A percentile compares a stretch with the other conserved stretches of the same genome.
These are phyloP conservation scores for Microcyclosporella mali DNA, from an alignment of 2,329 filamentous ascomycete species.

Conservation along the genomic window DNA sequence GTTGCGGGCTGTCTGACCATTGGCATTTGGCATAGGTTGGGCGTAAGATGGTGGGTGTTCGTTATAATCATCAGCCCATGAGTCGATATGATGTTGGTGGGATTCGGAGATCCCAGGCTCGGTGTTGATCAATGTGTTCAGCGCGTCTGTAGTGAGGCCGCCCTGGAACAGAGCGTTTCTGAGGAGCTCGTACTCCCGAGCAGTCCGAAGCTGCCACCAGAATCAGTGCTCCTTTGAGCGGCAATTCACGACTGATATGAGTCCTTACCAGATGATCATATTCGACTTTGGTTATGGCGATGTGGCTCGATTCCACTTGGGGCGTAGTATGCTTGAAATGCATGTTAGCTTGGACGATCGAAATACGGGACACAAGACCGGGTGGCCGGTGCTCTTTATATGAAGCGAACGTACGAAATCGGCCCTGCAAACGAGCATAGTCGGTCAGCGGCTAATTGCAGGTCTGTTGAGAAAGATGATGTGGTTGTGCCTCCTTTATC, in stretches of 20 bases:
- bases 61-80: slow-evolving; percentile 21
- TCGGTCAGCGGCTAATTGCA: slow-evolving; percentile 14
- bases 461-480: too few relatives aligned
- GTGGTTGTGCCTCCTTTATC: neutral
- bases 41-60: slow-evolving; percentile 6
- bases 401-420: slow-evolving; percentile 22
- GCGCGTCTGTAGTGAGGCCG: slow-evolving; percentile 45
- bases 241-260: too few relatives aligned
- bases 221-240: neutral
- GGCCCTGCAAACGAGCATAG: slow-evolving; percentile 19
- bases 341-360: slow-evolving; percentile 13
- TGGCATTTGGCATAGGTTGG: neutral
- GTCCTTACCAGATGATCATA: slow-evolving; percentile 53
- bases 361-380: neutral
- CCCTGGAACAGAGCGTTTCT: slow-evolving; percentile 46
- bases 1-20: neutral
- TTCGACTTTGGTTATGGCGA: slow-evolving; percentile 56
- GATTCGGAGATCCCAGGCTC: slow-evolving; percentile 19
- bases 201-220: slow-evolving; percentile 32
- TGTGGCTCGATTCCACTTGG: slow-evolving; percentile 24
- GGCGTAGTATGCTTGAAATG: slow-evolving; percentile 21
- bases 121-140: slow-evolving; percentile 41
- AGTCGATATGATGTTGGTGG: slow-evolving; percentile 10
- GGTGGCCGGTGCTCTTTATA: neutral
- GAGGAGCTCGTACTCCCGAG: slow-evolving; percentile 50